These are phyloP conservation scores for Claviceps africana DNA, from an alignment of 2,329 filamentous ascomycete genomes.

Conservation along the genomic window DNA sequence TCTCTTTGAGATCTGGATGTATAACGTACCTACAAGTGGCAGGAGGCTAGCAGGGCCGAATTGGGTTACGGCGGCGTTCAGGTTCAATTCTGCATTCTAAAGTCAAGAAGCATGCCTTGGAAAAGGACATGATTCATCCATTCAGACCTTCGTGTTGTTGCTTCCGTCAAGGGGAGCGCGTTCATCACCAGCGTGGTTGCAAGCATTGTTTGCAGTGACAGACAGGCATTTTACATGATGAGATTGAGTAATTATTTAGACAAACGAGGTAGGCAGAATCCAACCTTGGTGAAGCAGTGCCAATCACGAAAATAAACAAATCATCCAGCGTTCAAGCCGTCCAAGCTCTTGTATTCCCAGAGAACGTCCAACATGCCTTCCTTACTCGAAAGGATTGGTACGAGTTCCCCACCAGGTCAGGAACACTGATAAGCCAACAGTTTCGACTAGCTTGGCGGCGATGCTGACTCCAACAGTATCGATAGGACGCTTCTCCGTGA, in stretches of 20 bases:
- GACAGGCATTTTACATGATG: neutral
- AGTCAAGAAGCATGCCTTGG: slow-evolving; percentile 3
- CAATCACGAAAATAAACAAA: neutral
- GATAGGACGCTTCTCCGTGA: slow-evolving; percentile 81
- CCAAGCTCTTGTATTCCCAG: neutral
- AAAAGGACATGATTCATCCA: neutral
- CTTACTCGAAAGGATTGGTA: slow-evolving; percentile 77
- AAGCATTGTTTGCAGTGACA: neutral
- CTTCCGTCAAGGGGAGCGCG: neutral
- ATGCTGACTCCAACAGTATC: slow-evolving; percentile 81
- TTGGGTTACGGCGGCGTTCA: slow-evolving; percentile 25
- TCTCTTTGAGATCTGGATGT: slow-evolving; percentile 18
- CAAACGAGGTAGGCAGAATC: neutral
- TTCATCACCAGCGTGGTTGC: neutral
- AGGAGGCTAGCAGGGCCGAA: slow-evolving; percentile 13
- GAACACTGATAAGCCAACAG: slow-evolving; percentile 79
- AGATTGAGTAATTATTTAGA: slow-evolving; percentile 2
- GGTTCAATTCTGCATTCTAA: slow-evolving; percentile 16
- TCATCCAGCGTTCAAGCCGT: neutral
- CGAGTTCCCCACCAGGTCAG: slow-evolving; percentile 96
- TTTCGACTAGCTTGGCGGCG: slow-evolving; percentile 79
- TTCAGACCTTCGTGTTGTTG: neutral
- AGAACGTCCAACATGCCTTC: slow-evolving; percentile 14
- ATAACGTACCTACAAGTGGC: slow-evolving; percentile 19
- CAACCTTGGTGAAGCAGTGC: neutral